A percentile compares a stretch with the other conserved stretches of the same genome.
Conservation (phyloP, 352 stramenopile genomes). For the Plasmopara viticola region DNA sequence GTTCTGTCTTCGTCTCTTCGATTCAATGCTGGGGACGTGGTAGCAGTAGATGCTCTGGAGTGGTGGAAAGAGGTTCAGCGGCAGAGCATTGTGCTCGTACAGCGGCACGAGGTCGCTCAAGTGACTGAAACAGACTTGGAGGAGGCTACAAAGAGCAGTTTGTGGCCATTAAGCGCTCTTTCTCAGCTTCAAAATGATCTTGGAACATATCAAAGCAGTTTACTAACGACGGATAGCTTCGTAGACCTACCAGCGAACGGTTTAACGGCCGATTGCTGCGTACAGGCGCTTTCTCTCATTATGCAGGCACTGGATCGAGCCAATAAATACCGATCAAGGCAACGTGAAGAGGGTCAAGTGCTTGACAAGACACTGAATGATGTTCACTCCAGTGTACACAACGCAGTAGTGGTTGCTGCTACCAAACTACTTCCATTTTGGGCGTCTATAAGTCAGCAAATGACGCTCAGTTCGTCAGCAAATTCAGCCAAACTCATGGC, state of each 20-base stretch:
- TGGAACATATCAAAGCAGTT: not conserved
- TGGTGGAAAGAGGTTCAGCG: slow-evolving; percentile 44
- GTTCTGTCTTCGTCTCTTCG: slow-evolving; percentile 28
- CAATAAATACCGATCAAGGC: slow-evolving; percentile 5
- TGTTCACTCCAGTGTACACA: slow-evolving; percentile 19
- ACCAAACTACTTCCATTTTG: slow-evolving; percentile 28
- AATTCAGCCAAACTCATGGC: slow-evolving; percentile 16
- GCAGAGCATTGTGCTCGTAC: slow-evolving; percentile 17
- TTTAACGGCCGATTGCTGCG: slow-evolving; percentile 9
- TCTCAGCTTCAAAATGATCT: slow-evolving; percentile 1
- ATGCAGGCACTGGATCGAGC: slow-evolving; percentile 16
- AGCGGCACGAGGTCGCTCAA: slow-evolving; percentile 6
- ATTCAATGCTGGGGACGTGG: slow-evolving; percentile 22
- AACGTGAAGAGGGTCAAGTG: slow-evolving; percentile 3
- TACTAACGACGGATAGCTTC: slow-evolving; percentile 11
- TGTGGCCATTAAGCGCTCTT: slow-evolving; percentile 13
- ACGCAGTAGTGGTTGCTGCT: slow-evolving; percentile 22
- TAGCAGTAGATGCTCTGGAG: slow-evolving; percentile 28
- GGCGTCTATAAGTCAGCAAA: slow-evolving; percentile 18
- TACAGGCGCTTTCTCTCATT: slow-evolving; percentile 20
- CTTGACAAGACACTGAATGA: slow-evolving; percentile 2
- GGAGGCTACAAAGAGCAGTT: not conserved
- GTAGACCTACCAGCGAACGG: slow-evolving; percentile 10
- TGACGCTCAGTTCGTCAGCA: slow-evolving; percentile 4
- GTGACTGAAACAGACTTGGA: slow-evolving; percentile 2